Evolutionary conservation across 2,329 filamentous ascomycete species (phyloP), one percentile per base, ranked within the genome.

Genomic region (Chaetoscypha palmicola): DNA sequence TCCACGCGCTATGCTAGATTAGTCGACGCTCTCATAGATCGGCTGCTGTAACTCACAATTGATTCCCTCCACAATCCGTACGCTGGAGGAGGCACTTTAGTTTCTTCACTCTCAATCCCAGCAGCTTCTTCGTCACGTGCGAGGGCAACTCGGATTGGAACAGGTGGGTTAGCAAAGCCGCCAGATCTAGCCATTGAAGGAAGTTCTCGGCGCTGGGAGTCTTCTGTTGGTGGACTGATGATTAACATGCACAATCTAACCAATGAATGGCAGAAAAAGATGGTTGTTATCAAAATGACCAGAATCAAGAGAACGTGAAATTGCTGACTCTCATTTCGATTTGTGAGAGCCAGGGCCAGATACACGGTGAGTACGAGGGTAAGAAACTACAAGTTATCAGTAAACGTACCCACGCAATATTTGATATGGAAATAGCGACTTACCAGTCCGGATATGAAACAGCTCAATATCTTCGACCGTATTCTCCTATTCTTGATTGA

Each of bases 61-160:
- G 83, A 91, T 62, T 82, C 81, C 41, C 87, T 73, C 86, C 87
- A 94, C 1, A 88, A 68, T 0, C 89, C 89, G 60, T 95, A 95
- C 2, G 87, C 87, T 0, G 90, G 89, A 3, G 90, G 89, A 7
- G 80, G 77, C 16, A 72, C 52, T 55, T 80, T 79, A 32, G 68
- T 66, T 0, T 73, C 66, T 46, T 78, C 73, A 39, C 70, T 74
- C 45, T 76, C 72, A 41, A 72, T 62, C 3, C 73, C 76, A 2
- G 68, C 73, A 14, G 77, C 74, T 57, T 89, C 86, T 57, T 90
- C 84, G 58, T 92, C 87, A 31, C 77, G 73, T 2, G 80, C 79
- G 35, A 91, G 71, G 14, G 85, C 76, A 9, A 94, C 86, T 31
- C 75, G 81, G 49, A 94, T 94, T 1, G 89, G 89, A 20, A 76